Evolutionary conservation across 306 rosid species (phyloP).

Genomic region (Echinosophora koreensis): DNA sequence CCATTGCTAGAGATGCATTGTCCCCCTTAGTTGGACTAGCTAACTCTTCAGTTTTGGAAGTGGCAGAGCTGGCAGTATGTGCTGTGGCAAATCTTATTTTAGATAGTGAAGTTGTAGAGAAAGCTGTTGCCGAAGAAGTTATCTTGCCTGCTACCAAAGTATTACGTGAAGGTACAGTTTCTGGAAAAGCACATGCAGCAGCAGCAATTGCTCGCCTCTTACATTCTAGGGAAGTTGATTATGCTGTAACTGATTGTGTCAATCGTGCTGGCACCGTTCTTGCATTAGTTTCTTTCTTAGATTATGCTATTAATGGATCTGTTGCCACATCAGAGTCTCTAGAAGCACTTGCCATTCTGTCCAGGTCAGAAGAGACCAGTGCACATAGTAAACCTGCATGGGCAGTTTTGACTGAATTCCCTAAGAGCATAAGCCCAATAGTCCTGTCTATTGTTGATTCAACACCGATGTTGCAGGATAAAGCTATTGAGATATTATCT

Average conservation of each 20-base stretch:
- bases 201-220: slow-evolving; percentile 95
- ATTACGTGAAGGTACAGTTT: slow-evolving; percentile 79
- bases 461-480: slow-evolving; percentile 83
- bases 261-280: slow-evolving; percentile 95
- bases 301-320: slow-evolving; percentile 69
- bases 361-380: slow-evolving; percentile 65
- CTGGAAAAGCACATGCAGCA: slow-evolving; percentile 91
- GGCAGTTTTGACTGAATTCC: slow-evolving; percentile 89
- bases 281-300: slow-evolving; percentile 89
- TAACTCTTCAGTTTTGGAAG: slow-evolving; percentile 82
- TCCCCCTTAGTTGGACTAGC: slow-evolving; percentile 74
- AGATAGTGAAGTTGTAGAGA: slow-evolving; percentile 85
- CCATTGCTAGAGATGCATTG: slow-evolving; percentile 78
- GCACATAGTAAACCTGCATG: slow-evolving; percentile 83
- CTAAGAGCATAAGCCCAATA: slow-evolving; percentile 84
- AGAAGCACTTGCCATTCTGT: slow-evolving; percentile 92
- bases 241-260: slow-evolving; percentile 78
- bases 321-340: slow-evolving; percentile 81
- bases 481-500: slow-evolving; percentile 90
- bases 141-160: slow-evolving; percentile 92
- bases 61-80: slow-evolving; percentile 90
- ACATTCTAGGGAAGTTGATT: slow-evolving; percentile 72
- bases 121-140: slow-evolving; percentile 82
- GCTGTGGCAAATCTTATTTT: slow-evolving; percentile 95
- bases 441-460: slow-evolving; percentile 82